These are phyloP conservation scores for Gryganskiella cystojenkinii DNA, from an alignment of 192 early-diverging fungal genomes.

Conservation along the genomic window DNA sequence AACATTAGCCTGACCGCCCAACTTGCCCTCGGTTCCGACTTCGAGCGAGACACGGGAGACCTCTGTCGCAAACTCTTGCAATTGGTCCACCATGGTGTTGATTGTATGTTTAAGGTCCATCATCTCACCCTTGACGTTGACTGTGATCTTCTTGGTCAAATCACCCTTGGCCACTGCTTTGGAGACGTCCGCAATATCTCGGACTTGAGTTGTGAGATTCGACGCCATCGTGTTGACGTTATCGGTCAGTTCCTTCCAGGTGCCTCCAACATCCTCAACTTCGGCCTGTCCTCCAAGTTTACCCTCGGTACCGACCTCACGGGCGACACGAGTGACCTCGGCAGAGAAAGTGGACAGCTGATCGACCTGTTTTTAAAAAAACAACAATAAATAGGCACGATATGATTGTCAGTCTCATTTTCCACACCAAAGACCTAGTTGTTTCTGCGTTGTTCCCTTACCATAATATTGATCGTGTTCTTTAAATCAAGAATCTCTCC, in stretches of 20 bases:
- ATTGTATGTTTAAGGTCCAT: constrained; percentile 65
- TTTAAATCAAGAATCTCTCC: constrained; percentile 83
- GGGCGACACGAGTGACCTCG: constrained; percentile 69
- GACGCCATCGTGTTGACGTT: constrained; percentile 56
- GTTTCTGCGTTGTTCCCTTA: constrained; percentile 56
- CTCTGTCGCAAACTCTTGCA: constrained; percentile 71
- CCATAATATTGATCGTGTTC: constrained; percentile 63
- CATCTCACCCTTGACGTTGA: constrained; percentile 65
- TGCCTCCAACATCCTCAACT: constrained; percentile 72
- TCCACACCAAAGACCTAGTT: constrained; percentile 51
- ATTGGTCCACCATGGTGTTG: constrained; percentile 75
- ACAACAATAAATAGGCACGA: constrained; percentile 59
- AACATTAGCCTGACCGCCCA: constrained; percentile 75
- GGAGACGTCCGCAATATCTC: constrained; percentile 67
- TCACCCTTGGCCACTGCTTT: constrained; percentile 68
- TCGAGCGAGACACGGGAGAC: constrained; percentile 74
- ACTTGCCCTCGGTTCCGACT: constrained; percentile 75
- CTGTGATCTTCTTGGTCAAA: constrained; percentile 63
- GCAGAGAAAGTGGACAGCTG: constrained; percentile 66
- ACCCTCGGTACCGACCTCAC: constrained; percentile 70
- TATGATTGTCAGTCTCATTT: constrained; percentile 60
- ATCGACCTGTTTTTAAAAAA: constrained; percentile 65
- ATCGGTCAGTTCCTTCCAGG: constrained; percentile 73
- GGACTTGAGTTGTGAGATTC: constrained; percentile 16
- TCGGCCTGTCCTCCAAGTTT: constrained; percentile 67